Conservation (phyloP, 768 basidiomycete genomes). For the Pulveroboletus sp. region DNA sequence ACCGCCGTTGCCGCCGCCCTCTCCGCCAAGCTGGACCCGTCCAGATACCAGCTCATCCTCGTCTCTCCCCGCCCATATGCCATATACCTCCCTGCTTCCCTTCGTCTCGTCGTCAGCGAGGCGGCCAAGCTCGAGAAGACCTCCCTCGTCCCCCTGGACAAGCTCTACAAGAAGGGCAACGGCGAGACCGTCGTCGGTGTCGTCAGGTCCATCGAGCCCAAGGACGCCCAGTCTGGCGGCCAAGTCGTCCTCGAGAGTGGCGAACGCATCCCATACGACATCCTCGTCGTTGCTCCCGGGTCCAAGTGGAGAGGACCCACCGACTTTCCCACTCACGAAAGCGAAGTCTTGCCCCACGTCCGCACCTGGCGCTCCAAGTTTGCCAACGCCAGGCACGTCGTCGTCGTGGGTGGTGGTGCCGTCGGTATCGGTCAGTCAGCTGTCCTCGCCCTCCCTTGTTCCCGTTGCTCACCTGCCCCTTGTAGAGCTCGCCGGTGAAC, state of each 20-base stretch:
- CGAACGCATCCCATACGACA: slow-evolving; percentile 45
- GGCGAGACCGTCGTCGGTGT: slow-evolving; percentile 35
- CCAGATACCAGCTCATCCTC: slow-evolving; percentile 48
- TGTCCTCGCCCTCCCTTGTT: background rate
- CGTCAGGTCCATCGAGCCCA: slow-evolving; percentile 38
- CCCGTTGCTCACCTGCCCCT: background rate
- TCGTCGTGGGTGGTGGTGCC: slow-evolving; percentile 54
- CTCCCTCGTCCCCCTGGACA: slow-evolving; percentile 49
- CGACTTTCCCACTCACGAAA: slow-evolving; percentile 36
- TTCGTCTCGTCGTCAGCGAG: slow-evolving; percentile 46
- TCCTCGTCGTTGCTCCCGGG: slow-evolving; percentile 60
- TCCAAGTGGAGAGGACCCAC: slow-evolving; percentile 48
- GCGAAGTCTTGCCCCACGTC: slow-evolving; percentile 28
- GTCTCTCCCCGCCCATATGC: slow-evolving; percentile 49
- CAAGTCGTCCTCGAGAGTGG: slow-evolving; percentile 49
- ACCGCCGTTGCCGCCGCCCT: slow-evolving; percentile 42
- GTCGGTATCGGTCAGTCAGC: slow-evolving; percentile 43
- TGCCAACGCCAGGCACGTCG: slow-evolving; percentile 36
- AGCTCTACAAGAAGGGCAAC: slow-evolving; percentile 42
- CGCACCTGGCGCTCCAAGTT: slow-evolving; percentile 31
- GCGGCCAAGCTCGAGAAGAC: slow-evolving; percentile 37
- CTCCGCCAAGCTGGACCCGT: slow-evolving; percentile 44
- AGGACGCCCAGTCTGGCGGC: slow-evolving; percentile 33
- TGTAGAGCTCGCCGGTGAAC: slow-evolving; percentile 42
- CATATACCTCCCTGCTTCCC: slow-evolving; percentile 44